Evolutionary conservation across 2,329 filamentous ascomycete species (phyloP).

Genomic region (Phialocephala subalpina): DNA sequence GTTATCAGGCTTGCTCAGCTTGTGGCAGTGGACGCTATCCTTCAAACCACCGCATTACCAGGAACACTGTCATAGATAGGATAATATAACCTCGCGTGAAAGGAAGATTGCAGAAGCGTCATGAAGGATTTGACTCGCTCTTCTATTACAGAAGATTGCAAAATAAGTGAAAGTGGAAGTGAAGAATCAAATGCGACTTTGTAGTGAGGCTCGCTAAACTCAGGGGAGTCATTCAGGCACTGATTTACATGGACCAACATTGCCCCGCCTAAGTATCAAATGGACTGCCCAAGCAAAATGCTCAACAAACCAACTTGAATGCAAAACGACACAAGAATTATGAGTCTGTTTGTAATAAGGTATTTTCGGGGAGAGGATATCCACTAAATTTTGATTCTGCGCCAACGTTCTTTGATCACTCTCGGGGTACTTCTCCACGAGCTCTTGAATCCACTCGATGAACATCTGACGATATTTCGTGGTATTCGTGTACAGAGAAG

Average conservation of each 20-base stretch:
- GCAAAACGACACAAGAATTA: not conserved
- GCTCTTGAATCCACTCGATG: conserved; percentile 4
- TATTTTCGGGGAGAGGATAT: not conserved
- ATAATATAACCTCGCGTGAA: too few relatives aligned
- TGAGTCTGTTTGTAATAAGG: not conserved
- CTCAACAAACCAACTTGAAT: not conserved
- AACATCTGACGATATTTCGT: conserved; percentile 4
- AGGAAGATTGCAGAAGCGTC: too few relatives aligned
- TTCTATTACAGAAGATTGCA: too few relatives aligned
- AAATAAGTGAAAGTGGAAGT: too few relatives aligned
- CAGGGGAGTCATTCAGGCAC: not conserved
- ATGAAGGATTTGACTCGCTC: too few relatives aligned
- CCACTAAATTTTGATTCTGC: not conserved
- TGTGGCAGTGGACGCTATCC: too few relatives aligned
- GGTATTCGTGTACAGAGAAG: conserved; percentile 1
- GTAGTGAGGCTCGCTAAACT: too few relatives aligned
- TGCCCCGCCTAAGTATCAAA: not conserved
- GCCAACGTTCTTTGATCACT: conserved; percentile 1
- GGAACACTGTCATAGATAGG: too few relatives aligned
- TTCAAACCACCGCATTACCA: too few relatives aligned
- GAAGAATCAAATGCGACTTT: too few relatives aligned
- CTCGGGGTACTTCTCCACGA: not conserved
- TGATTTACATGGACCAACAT: not conserved
- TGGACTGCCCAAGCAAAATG: not conserved
- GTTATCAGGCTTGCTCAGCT: too few relatives aligned